Evolutionary conservation across 805 yeast genomes (phyloP), one percentile per base, ranked within the genome.

Genomic region (Kazachstania africana): DNA sequence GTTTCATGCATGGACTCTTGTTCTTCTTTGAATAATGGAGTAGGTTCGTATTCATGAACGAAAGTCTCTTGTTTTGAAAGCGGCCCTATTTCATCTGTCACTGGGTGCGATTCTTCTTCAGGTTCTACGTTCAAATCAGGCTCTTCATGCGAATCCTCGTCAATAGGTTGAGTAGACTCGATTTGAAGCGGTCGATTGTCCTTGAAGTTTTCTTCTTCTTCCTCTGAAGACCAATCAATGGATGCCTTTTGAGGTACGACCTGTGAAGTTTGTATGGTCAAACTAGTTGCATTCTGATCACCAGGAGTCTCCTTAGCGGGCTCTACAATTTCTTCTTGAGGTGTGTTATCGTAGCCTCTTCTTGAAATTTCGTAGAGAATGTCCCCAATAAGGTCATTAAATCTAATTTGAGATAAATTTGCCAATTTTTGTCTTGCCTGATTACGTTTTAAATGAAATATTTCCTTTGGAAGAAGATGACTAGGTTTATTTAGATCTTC

Each of bases 351-450:
- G 31, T 77, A 72, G 16, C 66, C 65, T 44, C 95, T 63, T 47
- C 95, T 70, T 47, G 79, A 84, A 31, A 85, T 81, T 55, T 91
- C 98, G 53, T 63, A 82, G 26, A 80, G 63, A 26, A 91, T 85
- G 53, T 91, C 99, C 36, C 80, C 76, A 13, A 84, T 94, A 52
- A 91, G 70, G 53, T 88, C 98, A 44, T 78, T 77, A 60, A 91
- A 91, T 38, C 97, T 61, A 3, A 76, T 55, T 30, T 76, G 75
- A 2, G 95, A 91, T 36, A 91, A 68, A 29, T 81, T 74, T 4
- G 95, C 78, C 43, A 91, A 67, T 58, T 87, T 88, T 55, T 82
- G 82, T 45, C 99, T 70, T 2, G 98, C 97, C 55, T 85, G 94
- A 51, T 91, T 93, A 49, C 99, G 71, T 51, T 85, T 87, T 26